phyloP scores from a whole-genome alignment of 225 moss, liverwort and hornwort species.

The Marchantia paleacea region DNA sequence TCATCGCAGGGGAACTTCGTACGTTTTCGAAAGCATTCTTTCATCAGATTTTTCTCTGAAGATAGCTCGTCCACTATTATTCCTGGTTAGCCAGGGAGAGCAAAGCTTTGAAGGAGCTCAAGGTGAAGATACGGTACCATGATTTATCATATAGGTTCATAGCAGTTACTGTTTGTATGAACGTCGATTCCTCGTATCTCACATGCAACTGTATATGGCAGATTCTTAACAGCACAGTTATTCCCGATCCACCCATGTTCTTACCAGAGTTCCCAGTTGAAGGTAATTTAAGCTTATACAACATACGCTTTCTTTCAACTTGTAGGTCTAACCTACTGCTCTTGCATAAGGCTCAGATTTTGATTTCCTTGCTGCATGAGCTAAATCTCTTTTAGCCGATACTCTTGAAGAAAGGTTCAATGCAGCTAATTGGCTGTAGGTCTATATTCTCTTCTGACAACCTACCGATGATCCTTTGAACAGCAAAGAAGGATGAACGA shows the following conservation, averaged over 20 bases:
- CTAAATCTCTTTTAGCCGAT: not conserved
- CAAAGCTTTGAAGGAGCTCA: not conserved
- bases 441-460: too few relatives aligned
- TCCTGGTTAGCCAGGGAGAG: too few relatives aligned
- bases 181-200: too few relatives aligned
- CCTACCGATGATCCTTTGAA: not conserved
- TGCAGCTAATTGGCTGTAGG: too few relatives aligned
- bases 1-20: not conserved
- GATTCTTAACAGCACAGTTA: slow-evolving; percentile 1
- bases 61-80: too few relatives aligned
- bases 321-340: not conserved
- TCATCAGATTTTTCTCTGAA: not conserved
- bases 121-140: too few relatives aligned
- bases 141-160: too few relatives aligned
- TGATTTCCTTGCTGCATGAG: too few relatives aligned
- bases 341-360: not conserved
- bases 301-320: not conserved
- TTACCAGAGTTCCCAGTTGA: slow-evolving; percentile 11
- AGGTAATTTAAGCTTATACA: not conserved
- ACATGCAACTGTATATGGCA: too few relatives aligned
- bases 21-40: not conserved
- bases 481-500: not conserved
- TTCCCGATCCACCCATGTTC: slow-evolving; percentile 20
- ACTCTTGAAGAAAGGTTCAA: not conserved
- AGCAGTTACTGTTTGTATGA: too few relatives aligned